Conservation (phyloP, 352 stramenopile genomes). For the Phytopythium kandeliae region DNA sequence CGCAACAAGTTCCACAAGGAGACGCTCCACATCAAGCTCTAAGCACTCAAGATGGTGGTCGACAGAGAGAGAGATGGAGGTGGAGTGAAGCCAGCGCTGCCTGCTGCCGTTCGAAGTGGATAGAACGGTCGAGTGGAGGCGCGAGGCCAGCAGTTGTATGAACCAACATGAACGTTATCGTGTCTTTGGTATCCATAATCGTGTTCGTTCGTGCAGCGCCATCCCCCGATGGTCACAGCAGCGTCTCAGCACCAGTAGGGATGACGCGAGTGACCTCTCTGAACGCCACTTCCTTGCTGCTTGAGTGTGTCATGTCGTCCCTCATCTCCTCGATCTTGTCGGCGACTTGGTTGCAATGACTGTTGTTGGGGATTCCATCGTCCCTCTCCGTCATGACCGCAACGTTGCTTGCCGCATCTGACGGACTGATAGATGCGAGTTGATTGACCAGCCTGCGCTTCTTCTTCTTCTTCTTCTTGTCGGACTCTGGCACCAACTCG, state of each 20-base stretch:
- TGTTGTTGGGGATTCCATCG: neutral
- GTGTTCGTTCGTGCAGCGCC: neutral
- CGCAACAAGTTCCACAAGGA: constrained; percentile 48
- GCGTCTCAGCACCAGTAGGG: constrained; percentile 1
- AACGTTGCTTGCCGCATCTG: neutral
- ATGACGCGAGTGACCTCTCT: constrained; percentile 6
- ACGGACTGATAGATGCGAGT: constrained; percentile 4
- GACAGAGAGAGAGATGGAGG: too few species aligned
- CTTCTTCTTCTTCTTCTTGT: constrained; percentile 8
- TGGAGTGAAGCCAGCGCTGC: neutral
- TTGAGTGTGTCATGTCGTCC: neutral
- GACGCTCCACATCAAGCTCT: constrained; percentile 55
- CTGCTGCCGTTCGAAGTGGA: neutral
- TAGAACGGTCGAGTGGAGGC: neutral
- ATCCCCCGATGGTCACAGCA: neutral
- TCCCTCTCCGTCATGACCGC: neutral
- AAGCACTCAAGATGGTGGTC: too few species aligned
- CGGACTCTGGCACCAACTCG: neutral
- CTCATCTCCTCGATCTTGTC: neutral
- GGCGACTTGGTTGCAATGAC: neutral
- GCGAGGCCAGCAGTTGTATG: neutral
- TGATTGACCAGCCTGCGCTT: neutral
- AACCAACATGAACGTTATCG: constrained; percentile 3
- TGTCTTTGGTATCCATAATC: neutral
- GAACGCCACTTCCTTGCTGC: neutral